phyloP scores from a whole-genome alignment of 2,329 filamentous ascomycete genomes.

The Teratosphaeria epicoccoides region DNA sequence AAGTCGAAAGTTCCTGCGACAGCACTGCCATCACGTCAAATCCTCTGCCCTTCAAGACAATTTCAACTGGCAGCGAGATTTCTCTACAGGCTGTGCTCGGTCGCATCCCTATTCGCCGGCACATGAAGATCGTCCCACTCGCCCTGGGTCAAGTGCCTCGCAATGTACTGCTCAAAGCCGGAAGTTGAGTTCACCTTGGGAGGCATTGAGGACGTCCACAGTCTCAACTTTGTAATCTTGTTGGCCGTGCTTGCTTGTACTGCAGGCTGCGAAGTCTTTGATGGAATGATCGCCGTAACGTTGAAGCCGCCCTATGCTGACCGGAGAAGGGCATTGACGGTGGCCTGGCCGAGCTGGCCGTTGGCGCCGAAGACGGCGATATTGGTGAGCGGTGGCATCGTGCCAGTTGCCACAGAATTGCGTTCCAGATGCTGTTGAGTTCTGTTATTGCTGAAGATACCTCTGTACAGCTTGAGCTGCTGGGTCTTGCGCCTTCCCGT shows the following conservation, averaged over 20 bases:
- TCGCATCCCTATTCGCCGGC: neutral
- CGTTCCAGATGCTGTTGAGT: neutral
- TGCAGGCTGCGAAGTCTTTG: neutral
- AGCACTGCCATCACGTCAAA: too few relatives aligned
- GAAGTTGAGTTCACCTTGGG: neutral
- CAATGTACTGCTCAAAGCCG: neutral
- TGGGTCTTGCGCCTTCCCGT: too few relatives aligned
- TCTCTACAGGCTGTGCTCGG: neutral
- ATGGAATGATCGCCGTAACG: neutral
- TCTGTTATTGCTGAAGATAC: neutral
- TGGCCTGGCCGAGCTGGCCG: neutral
- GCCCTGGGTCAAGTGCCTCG: neutral
- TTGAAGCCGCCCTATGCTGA: neutral
- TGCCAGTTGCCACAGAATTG: neutral
- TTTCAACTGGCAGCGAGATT: too few relatives aligned
- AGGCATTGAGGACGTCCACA: neutral
- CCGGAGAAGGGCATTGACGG: neutral
- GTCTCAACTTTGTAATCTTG: neutral
- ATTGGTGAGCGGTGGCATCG: neutral
- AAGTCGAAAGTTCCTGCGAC: too few relatives aligned
- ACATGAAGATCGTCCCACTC: neutral
- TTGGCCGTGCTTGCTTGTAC: neutral
- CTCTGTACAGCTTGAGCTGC: too few relatives aligned
- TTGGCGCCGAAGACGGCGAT: constrained; percentile 1
- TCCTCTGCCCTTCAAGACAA: too few relatives aligned